These are phyloP conservation scores for Cladorrhinum sp. DNA, from an alignment of 2,329 filamentous ascomycete genomes.

Conservation along the genomic window DNA sequence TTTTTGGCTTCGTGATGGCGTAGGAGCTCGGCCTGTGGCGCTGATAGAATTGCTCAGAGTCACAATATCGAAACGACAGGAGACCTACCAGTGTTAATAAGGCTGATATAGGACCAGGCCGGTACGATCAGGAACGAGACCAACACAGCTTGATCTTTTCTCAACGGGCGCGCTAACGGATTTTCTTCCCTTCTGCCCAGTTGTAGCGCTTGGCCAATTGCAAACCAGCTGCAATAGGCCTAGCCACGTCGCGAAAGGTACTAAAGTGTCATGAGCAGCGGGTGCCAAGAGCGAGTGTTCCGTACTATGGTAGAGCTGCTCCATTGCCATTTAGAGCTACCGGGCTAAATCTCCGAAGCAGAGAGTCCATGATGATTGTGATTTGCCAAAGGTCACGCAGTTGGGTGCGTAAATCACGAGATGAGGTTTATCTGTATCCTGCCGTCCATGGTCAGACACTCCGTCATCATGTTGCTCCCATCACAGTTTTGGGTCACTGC, in stretches of 20 bases:
- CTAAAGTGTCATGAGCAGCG: neutral
- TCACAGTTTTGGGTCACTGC: neutral
- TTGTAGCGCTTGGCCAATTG: slow-evolving; percentile 2
- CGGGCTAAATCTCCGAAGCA: neutral
- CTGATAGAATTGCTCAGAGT: slow-evolving; percentile 13
- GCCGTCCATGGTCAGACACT: neutral
- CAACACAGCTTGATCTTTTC: neutral
- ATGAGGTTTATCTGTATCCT: neutral
- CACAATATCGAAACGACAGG: slow-evolving; percentile 13
- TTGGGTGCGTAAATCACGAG: neutral
- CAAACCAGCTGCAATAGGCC: slow-evolving; percentile 2
- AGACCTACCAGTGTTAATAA: slow-evolving; percentile 8
- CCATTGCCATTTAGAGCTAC: neutral
- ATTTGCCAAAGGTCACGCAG: neutral
- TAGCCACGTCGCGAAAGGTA: neutral
- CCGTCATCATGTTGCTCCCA: neutral
- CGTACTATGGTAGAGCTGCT: neutral
- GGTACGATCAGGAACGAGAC: neutral
- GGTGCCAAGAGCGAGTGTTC: slow-evolving; percentile 1
- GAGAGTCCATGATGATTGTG: neutral
- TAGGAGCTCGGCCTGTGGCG: slow-evolving; percentile 4
- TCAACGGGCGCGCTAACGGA: slow-evolving; percentile 7
- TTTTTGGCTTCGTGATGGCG: slow-evolving; percentile 1
- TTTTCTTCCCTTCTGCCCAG: slow-evolving; percentile 5
- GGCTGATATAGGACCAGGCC: slow-evolving; percentile 13